These are phyloP conservation scores for Kingdonia uniflora DNA, from an alignment of 164 flowering plant species.

Conservation along the genomic window DNA sequence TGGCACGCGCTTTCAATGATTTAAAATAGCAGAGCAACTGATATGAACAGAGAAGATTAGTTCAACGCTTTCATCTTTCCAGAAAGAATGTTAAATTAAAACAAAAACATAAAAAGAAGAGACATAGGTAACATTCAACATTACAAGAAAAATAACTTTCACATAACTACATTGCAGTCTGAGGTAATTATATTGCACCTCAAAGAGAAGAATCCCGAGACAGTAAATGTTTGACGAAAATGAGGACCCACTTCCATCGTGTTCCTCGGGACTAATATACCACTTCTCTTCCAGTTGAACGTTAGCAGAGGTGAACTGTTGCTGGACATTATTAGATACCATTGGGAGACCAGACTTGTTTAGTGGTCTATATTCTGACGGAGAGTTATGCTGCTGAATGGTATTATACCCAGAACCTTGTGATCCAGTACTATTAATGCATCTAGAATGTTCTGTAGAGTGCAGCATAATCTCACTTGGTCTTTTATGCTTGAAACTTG, in stretches of 20 bases:
- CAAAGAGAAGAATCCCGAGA: slow-evolving; percentile 92
- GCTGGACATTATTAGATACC: too few relatives aligned
- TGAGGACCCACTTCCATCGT: slow-evolving; percentile 28
- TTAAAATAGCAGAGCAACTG: slow-evolving; percentile 22
- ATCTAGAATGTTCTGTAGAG: slow-evolving; percentile 24
- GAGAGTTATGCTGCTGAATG: too few relatives aligned
- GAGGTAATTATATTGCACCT: slow-evolving; percentile 36
- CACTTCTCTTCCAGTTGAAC: slow-evolving; percentile 61
- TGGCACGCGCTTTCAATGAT: slow-evolving; percentile 49
- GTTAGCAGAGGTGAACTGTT: slow-evolving; percentile 15
- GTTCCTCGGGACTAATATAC: slow-evolving; percentile 78
- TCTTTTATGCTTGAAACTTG: slow-evolving; percentile 40
- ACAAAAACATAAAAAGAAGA: not conserved
- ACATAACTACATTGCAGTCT: not conserved
- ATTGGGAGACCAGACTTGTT: too few relatives aligned
- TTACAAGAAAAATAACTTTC: too few relatives aligned
- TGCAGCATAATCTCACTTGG: slow-evolving; percentile 17
- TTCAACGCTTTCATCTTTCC: not conserved
- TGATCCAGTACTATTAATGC: slow-evolving; percentile 7
- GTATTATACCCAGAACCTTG: slow-evolving; percentile 17
- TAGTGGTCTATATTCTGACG: too few relatives aligned
- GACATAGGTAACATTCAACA: too few relatives aligned
- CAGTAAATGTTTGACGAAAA: slow-evolving; percentile 62
- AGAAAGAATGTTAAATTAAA: not conserved
- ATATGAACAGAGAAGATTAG: not conserved